Evolutionary conservation across 1,284 basidiomycete genomes (phyloP), one percentile per base, ranked within the genome.

Genomic region (Afroboletus lepidellus): DNA sequence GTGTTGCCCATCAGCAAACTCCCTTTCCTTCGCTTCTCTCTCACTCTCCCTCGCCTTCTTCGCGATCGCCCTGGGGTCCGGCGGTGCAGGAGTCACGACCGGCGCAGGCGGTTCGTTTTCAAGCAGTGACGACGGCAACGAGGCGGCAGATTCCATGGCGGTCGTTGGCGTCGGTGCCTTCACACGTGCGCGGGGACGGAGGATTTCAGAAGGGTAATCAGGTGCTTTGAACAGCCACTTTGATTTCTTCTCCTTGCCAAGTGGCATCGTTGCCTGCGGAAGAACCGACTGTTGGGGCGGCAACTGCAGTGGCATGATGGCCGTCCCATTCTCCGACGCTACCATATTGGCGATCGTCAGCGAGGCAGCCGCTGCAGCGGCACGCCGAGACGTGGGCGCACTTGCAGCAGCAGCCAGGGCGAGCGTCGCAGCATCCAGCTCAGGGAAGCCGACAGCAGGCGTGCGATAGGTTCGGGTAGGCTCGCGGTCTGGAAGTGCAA

Each of bases 401-500:
- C 78, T 83, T 3, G 80, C 78, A 1, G 84, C 80, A 8, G 79
- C 80, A 11, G 81, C 83, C 7, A 82, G 67, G 0, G 87, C 83
- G 41, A 89, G 72, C 0, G 80, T 80, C 9, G 84, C 81, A 42
- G 87, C 72, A 60, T 90, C 88, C 45, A 88, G 71, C 62, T 90
- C 88, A 4, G 89, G 87, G 76, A 90, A 90, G 24, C 89, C 89
- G 53, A 94, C 83, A 4, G 90, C 86, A 7, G 88, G 85, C 0
- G 93, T 94, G 33, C 97, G 85, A 69, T 90, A 89, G 9, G 97
- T 98, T 72, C 94, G 85, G 64, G 90, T 83, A 3, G 93, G 90
- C 59, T 99, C 96, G 48, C 95, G 86, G 66, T 99, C 97, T 0
- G 96, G 94, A 15, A 98, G 75, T 2, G 85, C 84, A 56, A 97